A percentile compares a stretch with the other conserved stretches of the same genome.
phyloP scores from a whole-genome alignment of 2,329 filamentous ascomycete genomes.

The Remersonia thermophila region DNA sequence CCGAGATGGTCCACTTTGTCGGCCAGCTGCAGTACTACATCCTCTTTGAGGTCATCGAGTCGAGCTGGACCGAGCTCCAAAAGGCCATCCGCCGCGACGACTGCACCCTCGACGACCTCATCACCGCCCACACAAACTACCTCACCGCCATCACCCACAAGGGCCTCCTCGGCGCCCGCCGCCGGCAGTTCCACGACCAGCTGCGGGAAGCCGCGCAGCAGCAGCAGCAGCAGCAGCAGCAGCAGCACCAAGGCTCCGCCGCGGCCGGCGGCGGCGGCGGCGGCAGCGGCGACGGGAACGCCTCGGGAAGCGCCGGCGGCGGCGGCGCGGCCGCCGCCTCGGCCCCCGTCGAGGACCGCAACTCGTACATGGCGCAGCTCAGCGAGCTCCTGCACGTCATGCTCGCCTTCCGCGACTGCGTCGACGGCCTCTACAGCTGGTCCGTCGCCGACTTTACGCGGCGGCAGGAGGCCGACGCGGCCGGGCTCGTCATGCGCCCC shows the following conservation, averaged over 20 bases:
- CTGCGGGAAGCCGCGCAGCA: constrained; percentile 21
- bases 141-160: constrained; percentile 93
- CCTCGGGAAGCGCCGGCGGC: constrained; percentile 7
- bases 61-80: constrained; percentile 85
- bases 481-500: constrained; percentile 44
- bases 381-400: constrained; percentile 88
- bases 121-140: constrained; percentile 80
- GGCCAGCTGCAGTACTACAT: constrained; percentile 98
- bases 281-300: constrained; percentile 34
- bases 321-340: constrained; percentile 31
- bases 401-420: constrained; percentile 84
- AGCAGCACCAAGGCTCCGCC: too few relatives aligned
- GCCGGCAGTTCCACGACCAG: constrained; percentile 27
- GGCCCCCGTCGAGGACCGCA: constrained; percentile 48
- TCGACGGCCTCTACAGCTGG: constrained; percentile 90
- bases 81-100: constrained; percentile 69
- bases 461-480: constrained; percentile 73
- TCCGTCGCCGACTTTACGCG: constrained; percentile 88
- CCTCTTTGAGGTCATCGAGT: constrained; percentile 94
- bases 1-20: constrained; percentile 98
- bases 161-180: constrained; percentile 69
- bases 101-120: constrained; percentile 88
- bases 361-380: constrained; percentile 78
- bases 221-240: too few relatives aligned
- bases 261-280: constrained; percentile 24